phyloP scores from a whole-genome alignment of 2,329 filamentous ascomycete species.

The Waltergamsia citrina region DNA sequence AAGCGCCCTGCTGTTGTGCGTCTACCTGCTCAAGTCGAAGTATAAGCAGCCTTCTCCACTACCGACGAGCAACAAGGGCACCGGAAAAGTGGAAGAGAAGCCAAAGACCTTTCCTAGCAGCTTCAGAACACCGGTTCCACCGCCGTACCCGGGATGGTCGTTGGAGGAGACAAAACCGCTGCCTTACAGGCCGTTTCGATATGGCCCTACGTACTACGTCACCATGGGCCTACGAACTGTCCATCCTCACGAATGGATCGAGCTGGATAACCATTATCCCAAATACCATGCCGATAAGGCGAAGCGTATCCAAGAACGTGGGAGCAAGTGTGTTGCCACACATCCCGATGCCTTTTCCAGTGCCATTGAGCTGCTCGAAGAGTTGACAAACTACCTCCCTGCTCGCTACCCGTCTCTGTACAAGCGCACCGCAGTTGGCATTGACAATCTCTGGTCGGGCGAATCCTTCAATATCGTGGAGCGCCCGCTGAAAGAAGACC shows the following conservation, averaged over 20 bases:
- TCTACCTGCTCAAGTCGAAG: not conserved
- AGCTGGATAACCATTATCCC: conserved; percentile 72
- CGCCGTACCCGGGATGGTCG: conserved; percentile 60
- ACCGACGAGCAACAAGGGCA: not conserved
- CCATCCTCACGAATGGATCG: conserved; percentile 69
- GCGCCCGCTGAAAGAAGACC: conserved; percentile 61
- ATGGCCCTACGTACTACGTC: conserved; percentile 67
- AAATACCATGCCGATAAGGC: conserved; percentile 66
- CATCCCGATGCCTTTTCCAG: conserved; percentile 61
- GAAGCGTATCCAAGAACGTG: conserved; percentile 56
- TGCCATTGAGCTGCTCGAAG: conserved; percentile 67
- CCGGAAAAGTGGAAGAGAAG: not conserved
- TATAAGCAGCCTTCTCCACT: not conserved
- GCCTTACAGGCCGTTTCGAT: conserved; percentile 69
- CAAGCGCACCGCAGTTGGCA: conserved; percentile 49
- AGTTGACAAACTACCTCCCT: conserved; percentile 62
- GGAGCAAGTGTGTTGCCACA: conserved; percentile 57
- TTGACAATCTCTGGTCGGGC: conserved; percentile 61
- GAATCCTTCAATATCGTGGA: conserved; percentile 62
- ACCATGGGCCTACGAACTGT: conserved; percentile 70
- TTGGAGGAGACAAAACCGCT: conserved; percentile 60
- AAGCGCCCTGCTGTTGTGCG: not conserved
- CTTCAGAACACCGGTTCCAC: conserved; percentile 50
- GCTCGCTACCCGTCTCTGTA: conserved; percentile 68
- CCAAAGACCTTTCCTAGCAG: too few relatives aligned